Evolutionary conservation across 2,329 filamentous ascomycete genomes (phyloP).

Genomic region (Talaromyces sp.): DNA sequence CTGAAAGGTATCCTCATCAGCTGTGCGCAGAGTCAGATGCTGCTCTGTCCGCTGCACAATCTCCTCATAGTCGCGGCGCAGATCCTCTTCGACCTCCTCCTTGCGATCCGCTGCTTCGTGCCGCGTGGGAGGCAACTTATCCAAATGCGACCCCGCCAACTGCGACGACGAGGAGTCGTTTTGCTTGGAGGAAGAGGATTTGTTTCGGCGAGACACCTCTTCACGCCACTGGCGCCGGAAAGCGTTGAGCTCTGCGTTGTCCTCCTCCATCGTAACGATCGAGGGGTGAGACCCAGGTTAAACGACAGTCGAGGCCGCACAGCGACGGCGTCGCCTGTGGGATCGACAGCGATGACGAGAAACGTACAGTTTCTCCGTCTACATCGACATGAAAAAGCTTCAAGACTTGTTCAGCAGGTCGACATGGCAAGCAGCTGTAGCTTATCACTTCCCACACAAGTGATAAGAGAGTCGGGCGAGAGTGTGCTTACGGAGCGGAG

Average conservation of each 20-base stretch:
- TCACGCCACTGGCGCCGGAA: constrained; percentile 84
- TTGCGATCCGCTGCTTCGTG: constrained; percentile 34
- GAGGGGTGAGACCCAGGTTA: neutral
- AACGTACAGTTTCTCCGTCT: neutral
- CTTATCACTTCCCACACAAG: neutral
- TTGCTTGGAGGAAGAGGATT: constrained; percentile 12
- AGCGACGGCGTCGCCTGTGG: neutral
- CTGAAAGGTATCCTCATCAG: constrained; percentile 37
- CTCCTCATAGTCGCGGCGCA: constrained; percentile 20
- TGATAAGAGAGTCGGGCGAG: neutral
- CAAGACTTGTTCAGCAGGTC: neutral
- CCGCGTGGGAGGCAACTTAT: constrained; percentile 33
- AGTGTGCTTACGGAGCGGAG: neutral
- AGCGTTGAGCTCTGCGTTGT: constrained; percentile 70
- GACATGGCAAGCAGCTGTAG: neutral
- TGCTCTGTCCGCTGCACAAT: constrained; percentile 31
- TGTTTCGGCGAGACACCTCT: constrained; percentile 60
- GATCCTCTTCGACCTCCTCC: constrained; percentile 27
- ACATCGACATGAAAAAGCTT: neutral
- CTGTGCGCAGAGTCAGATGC: constrained; percentile 25
- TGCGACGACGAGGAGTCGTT: constrained; percentile 13
- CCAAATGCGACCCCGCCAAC: constrained; percentile 17
- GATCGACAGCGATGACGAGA: neutral
- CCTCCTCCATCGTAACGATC: constrained; percentile 30
- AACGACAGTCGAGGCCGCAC: neutral